These are phyloP conservation scores for Candida patagonica DNA, from an alignment of 805 yeast species.

Conservation along the genomic window DNA sequence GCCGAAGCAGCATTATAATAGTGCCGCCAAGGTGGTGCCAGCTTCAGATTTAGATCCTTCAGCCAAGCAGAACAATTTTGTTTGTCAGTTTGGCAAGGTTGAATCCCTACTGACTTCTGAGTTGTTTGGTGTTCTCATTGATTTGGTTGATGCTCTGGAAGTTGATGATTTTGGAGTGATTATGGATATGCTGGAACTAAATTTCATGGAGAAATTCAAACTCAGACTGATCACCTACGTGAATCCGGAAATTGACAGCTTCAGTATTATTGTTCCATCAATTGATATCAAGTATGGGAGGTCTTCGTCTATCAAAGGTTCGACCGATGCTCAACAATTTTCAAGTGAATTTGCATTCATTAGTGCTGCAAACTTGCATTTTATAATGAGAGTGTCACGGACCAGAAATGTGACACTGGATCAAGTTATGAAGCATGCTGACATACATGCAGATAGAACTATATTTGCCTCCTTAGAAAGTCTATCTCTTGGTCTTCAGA, in stretches of 20 bases:
- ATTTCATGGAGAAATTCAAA: constrained; percentile 41
- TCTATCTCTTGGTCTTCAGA: constrained; percentile 18
- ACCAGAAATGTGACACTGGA: constrained; percentile 11
- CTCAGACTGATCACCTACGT: constrained; percentile 24
- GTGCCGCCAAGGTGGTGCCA: constrained; percentile 9
- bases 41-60: constrained; percentile 24
- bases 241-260: constrained; percentile 31
- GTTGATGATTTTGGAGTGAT: constrained; percentile 37
- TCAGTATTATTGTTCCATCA: constrained; percentile 41
- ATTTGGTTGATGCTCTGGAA: constrained; percentile 29
- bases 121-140: constrained; percentile 32
- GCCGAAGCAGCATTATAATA: constrained; percentile 12
- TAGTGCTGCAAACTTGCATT: constrained; percentile 11
- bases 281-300: constrained; percentile 15
- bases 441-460: constrained; percentile 9
- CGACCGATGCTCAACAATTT: constrained; percentile 2
- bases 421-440: constrained; percentile 12
- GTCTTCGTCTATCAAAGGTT: background rate
- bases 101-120: constrained; percentile 40
- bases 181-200: constrained; percentile 58
- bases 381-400: constrained; percentile 12
- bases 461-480: constrained; percentile 15
- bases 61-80: constrained; percentile 44
- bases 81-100: constrained; percentile 46
- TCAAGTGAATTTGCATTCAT: constrained; percentile 15